phyloP scores from a whole-genome alignment of 352 stramenopile genomes.

The Albugo laibachii region DNA sequence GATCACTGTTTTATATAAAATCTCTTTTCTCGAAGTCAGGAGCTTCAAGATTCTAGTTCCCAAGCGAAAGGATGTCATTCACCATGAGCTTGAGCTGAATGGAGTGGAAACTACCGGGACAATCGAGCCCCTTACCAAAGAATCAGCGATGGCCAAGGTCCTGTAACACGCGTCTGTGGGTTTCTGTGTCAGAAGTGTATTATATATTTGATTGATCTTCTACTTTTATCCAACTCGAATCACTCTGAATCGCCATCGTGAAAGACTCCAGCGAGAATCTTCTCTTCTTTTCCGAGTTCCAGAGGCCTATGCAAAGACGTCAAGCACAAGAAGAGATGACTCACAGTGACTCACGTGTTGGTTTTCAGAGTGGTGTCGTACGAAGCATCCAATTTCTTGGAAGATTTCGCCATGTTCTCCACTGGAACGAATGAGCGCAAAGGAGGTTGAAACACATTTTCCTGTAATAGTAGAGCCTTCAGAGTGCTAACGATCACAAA shows the following conservation, averaged over 20 bases:
- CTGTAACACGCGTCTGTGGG: too few species aligned
- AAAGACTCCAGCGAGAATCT: constrained; percentile 36
- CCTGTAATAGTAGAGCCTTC: not conserved
- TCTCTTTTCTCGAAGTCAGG: too few species aligned
- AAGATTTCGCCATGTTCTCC: constrained; percentile 12
- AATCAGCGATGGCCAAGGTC: too few species aligned
- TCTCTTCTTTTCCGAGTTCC: constrained; percentile 39
- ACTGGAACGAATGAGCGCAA: constrained; percentile 19
- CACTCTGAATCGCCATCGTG: constrained; percentile 44
- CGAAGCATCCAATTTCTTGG: constrained; percentile 22
- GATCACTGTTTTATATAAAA: not conserved
- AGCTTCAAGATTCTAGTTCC: too few species aligned
- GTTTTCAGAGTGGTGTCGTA: constrained; percentile 16
- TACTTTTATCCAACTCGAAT: constrained; percentile 1
- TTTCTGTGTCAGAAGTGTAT: too few species aligned
- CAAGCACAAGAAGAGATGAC: not conserved
- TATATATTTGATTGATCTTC: too few species aligned
- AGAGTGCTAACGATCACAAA: not conserved
- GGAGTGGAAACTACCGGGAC: too few species aligned
- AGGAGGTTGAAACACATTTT: constrained; percentile 13
- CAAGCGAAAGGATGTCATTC: too few species aligned
- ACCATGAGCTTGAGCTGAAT: too few species aligned
- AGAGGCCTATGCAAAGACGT: constrained; percentile 9
- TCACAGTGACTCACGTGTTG: constrained; percentile 14
- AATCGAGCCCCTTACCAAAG: too few species aligned